These are phyloP conservation scores for Debaryomyces singareniensis DNA, from an alignment of 1,139 yeast genomes.

Conservation along the genomic window DNA sequence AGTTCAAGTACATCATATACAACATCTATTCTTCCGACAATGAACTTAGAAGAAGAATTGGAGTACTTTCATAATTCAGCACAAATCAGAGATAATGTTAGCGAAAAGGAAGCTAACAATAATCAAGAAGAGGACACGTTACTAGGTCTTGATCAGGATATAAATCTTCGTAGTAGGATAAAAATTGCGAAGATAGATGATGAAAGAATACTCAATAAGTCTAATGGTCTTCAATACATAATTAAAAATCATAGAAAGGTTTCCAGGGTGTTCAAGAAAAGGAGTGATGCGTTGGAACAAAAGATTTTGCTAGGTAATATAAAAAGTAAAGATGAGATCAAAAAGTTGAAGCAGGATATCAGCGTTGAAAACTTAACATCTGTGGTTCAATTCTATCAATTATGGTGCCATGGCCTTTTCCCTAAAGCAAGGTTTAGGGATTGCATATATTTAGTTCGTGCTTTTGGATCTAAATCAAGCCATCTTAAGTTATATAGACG, in stretches of 20 bases:
- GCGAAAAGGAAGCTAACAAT: too few species aligned
- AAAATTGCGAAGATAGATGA: conserved; percentile 42
- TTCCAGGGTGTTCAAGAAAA: conserved; percentile 17
- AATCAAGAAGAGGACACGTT: conserved; percentile 20
- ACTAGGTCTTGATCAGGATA: conserved; percentile 36
- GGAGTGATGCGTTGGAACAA: conserved; percentile 22
- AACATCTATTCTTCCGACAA: too few species aligned
- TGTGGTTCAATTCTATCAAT: conserved; percentile 62
- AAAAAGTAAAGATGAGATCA: conserved; percentile 5
- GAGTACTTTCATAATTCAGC: conserved; percentile 4
- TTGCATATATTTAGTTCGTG: conserved; percentile 34
- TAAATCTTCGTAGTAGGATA: conserved; percentile 26
- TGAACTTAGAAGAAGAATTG: conserved; percentile 9
- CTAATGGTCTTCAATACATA: conserved; percentile 44
- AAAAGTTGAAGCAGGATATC: conserved; percentile 25
- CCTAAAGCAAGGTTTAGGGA: conserved; percentile 77
- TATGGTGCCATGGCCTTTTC: conserved; percentile 79
- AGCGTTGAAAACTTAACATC: conserved; percentile 37
- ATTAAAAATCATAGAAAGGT: conserved; percentile 34
- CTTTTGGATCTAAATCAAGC: conserved; percentile 27
- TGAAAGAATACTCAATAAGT: conserved; percentile 38
- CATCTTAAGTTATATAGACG: conserved; percentile 30
- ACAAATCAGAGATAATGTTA: neutral
- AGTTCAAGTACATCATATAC: too few species aligned
- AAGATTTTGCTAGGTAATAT: conserved; percentile 7